phyloP scores from a whole-genome alignment of 345 rosid species.

The Gossypium raimondii region DNA sequence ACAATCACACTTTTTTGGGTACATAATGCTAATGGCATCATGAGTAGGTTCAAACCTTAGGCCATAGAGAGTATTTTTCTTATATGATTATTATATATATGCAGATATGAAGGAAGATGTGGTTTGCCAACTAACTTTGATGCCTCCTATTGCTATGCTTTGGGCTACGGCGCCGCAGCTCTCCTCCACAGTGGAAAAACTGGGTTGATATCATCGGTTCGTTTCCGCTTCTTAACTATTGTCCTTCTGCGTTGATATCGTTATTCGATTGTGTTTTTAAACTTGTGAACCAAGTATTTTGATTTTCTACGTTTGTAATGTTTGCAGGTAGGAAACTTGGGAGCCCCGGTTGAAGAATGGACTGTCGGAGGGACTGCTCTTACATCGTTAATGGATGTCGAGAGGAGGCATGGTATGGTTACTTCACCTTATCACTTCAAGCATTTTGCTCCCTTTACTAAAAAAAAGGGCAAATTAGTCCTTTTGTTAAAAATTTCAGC shows the following conservation, averaged over 20 bases:
- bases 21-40: conserved; percentile 9
- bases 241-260: conserved; percentile 5
- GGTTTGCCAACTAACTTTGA: conserved; percentile 96
- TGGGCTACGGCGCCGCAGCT: conserved; percentile 89
- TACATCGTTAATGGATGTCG: conserved; percentile 94
- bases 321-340: conserved; percentile 81
- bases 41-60: neutral
- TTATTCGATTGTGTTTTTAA: neutral
- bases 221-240: conserved; percentile 1
- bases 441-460: no score
- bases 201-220: conserved; percentile 84
- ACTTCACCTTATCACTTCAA: neutral
- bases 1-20: conserved; percentile 97
- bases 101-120: conserved; percentile 96
- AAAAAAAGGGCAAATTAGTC: no score
- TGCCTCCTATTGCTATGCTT: conserved; percentile 81
- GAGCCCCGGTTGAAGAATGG: conserved; percentile 88
- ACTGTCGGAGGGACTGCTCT: conserved; percentile 89
- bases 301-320: neutral
- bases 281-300: neutral
- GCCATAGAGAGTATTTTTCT: neutral
- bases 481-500: no score
- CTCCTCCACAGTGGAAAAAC: conserved; percentile 86
- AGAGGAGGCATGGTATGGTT: conserved; percentile 88
- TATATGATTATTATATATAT: neutral